Conservation (phyloP, 495 filamentous ascomycete genomes). For the Penicillium cosmopolitanum region DNA sequence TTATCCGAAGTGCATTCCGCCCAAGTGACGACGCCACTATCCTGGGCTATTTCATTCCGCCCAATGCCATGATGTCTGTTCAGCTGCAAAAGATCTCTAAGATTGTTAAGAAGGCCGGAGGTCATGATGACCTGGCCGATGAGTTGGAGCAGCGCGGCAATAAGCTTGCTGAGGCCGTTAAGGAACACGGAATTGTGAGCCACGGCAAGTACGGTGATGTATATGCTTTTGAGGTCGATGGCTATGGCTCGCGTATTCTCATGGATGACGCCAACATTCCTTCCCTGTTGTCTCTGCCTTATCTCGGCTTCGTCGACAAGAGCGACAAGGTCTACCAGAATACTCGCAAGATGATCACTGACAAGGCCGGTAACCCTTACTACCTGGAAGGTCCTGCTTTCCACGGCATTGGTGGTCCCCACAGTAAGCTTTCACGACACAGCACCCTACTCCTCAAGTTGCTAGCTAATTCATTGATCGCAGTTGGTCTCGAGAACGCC, state of each 20-base stretch:
- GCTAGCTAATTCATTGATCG: conserved; percentile 7
- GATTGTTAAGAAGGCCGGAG: conserved; percentile 63
- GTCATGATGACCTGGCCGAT: conserved; percentile 48
- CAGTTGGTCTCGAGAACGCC: conserved; percentile 80
- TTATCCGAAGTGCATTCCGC: conserved; percentile 90
- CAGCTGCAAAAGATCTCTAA: conserved; percentile 79
- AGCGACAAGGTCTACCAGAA: conserved; percentile 79
- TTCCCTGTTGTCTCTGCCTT: conserved; percentile 82
- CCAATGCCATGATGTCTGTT: conserved; percentile 94
- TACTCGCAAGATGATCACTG: conserved; percentile 88
- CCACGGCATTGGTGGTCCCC: conserved; percentile 84
- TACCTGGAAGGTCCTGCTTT: conserved; percentile 80
- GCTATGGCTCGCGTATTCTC: conserved; percentile 85
- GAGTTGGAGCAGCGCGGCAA: conserved; percentile 67
- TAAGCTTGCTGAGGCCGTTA: conserved; percentile 74
- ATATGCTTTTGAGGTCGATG: conserved; percentile 96
- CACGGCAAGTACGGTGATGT: conserved; percentile 85
- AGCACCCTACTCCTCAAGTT: not conserved
- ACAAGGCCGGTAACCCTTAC: conserved; percentile 82
- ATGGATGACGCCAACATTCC: conserved; percentile 99
- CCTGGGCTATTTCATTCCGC: conserved; percentile 92
- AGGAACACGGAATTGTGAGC: conserved; percentile 85
- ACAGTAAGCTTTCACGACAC: conserved; percentile 41
- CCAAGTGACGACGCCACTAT: conserved; percentile 99
- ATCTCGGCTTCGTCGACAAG: conserved; percentile 77